phyloP scores from a whole-genome alignment of 148 eudicot genomes.

The Hydrangea macrophylla region DNA sequence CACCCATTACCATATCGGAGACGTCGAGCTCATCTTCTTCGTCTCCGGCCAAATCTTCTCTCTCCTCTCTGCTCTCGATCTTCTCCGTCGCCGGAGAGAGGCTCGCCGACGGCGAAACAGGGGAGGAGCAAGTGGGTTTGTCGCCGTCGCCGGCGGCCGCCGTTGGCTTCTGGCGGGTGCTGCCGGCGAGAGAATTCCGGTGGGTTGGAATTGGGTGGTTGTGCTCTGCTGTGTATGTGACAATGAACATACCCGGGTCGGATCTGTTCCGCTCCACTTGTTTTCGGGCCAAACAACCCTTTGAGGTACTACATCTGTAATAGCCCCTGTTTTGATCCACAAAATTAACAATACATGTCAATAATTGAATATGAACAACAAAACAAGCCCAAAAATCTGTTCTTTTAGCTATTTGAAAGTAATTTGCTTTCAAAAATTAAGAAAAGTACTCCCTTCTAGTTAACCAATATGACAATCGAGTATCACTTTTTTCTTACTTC shows the following conservation, averaged over 20 bases:
- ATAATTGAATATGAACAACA: neutral
- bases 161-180: slow-evolving; percentile 60
- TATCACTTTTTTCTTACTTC: too few species aligned
- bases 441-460: too few species aligned
- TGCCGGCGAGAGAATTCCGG: slow-evolving; percentile 79
- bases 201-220: slow-evolving; percentile 82
- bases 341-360: neutral
- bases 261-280: slow-evolving; percentile 80
- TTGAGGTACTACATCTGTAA: slow-evolving; percentile 40
- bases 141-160: slow-evolving; percentile 22
- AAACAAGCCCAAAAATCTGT: neutral
- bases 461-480: too few species aligned
- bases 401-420: neutral
- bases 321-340: slow-evolving; percentile 61
- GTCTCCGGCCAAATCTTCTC: slow-evolving; percentile 25
- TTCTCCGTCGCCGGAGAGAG: slow-evolving; percentile 18
- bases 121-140: slow-evolving; percentile 30
- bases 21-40: slow-evolving; percentile 44
- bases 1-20: slow-evolving; percentile 45
- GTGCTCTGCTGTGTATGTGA: slow-evolving; percentile 88
- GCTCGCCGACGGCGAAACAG: slow-evolving; percentile 26
- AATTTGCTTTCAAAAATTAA: slow-evolving; percentile 1
- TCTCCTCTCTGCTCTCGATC: neutral
- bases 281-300: slow-evolving; percentile 57
- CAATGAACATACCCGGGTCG: slow-evolving; percentile 81